Percentiles rank a stretch among this genome's conserved stretches.
Conservation (phyloP, 2,329 filamentous ascomycete species). For the Phyllachora maydis region DNA sequence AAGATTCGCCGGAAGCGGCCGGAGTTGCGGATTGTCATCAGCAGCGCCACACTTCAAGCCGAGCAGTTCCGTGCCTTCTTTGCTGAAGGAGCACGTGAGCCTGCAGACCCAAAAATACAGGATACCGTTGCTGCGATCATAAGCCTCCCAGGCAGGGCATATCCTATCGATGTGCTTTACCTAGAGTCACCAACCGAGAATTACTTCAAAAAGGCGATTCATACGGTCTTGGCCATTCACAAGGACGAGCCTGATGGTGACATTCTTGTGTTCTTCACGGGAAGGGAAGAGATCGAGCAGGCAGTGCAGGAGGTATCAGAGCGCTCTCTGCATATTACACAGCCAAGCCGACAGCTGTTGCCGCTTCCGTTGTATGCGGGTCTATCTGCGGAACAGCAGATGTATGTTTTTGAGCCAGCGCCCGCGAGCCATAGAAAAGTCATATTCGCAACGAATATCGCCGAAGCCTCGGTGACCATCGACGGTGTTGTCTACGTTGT, state of each 20-base stretch:
- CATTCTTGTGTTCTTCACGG: constrained; percentile 79
- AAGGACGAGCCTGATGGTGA: constrained; percentile 63
- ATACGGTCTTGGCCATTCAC: constrained; percentile 78
- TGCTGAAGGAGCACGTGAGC: no score
- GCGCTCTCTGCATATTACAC: constrained; percentile 39
- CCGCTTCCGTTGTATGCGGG: constrained; percentile 76
- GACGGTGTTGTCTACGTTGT: constrained; percentile 81
- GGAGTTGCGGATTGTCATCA: constrained; percentile 74
- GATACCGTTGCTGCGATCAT: constrained; percentile 38
- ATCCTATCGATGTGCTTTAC: constrained; percentile 75
- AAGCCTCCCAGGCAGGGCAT: constrained; percentile 70
- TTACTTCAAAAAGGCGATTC: constrained; percentile 67
- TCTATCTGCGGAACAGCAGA: constrained; percentile 74
- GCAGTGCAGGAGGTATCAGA: constrained; percentile 65
- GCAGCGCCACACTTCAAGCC: constrained; percentile 82
- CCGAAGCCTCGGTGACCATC: constrained; percentile 89
- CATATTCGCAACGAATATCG: constrained; percentile 87
- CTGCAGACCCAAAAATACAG: no score
- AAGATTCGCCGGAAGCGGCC: constrained; percentile 67
- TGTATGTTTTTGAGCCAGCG: constrained; percentile 79
- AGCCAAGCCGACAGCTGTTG: constrained; percentile 37
- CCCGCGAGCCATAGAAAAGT: constrained; percentile 74
- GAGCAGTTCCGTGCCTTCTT: constrained; percentile 76
- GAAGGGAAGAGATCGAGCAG: constrained; percentile 78
- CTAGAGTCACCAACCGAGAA: constrained; percentile 60